Evolutionary conservation across 1,139 yeast genomes (phyloP).

Genomic region (Candida glucosophila): DNA sequence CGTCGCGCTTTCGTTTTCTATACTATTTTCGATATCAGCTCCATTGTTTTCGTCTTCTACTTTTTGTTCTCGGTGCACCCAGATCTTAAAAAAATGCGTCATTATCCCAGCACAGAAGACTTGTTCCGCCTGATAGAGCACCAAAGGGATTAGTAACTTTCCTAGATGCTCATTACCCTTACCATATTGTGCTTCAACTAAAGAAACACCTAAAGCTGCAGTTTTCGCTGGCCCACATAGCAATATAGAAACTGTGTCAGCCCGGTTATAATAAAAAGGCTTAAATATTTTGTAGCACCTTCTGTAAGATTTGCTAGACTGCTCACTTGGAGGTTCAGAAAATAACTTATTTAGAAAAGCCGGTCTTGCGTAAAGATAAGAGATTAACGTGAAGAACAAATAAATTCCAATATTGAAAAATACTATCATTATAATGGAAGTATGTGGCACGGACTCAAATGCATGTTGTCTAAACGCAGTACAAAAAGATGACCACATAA

Average conservation of each 20-base stretch:
- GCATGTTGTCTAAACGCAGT: conserved; percentile 83
- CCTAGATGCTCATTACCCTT: conserved; percentile 54
- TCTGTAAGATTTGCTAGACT: conserved; percentile 34
- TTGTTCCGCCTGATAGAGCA: conserved; percentile 79
- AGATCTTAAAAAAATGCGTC: conserved; percentile 53
- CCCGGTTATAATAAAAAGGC: conserved; percentile 63
- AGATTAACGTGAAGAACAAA: conserved; percentile 59
- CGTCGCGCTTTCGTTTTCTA: too few species aligned
- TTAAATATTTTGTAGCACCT: conserved; percentile 32
- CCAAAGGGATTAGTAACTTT: conserved; percentile 68
- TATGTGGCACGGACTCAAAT: conserved; percentile 60
- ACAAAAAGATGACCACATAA: conserved; percentile 81
- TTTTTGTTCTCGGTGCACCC: conserved; percentile 57
- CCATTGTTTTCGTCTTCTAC: too few species aligned
- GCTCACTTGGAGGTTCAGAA: conserved; percentile 35
- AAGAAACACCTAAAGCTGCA: conserved; percentile 83
- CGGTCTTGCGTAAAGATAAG: conserved; percentile 58
- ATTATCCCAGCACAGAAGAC: conserved; percentile 68
- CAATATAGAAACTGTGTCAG: conserved; percentile 72
- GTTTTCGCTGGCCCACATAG: conserved; percentile 91
- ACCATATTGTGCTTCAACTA: conserved; percentile 75
- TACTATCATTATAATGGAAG: conserved; percentile 63
- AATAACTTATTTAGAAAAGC: conserved; percentile 37
- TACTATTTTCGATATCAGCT: too few species aligned
- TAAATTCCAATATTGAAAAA: conserved; percentile 78